Base-by-base conservation (phyloP, 164 flowering plant genomes). In the Nymphaea colorata region DNA sequence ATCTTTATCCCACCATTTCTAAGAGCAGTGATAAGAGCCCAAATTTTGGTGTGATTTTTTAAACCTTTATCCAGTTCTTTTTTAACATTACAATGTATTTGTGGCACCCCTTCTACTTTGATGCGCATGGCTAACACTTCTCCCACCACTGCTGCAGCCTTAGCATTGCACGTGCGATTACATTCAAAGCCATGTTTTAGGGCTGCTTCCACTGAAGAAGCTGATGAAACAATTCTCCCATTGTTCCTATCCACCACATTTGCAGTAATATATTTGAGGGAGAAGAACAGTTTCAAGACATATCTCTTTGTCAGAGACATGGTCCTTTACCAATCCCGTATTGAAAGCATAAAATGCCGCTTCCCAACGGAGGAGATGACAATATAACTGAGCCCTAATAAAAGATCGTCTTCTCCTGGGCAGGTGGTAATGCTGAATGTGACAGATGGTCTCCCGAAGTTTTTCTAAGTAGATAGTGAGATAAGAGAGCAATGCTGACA, bases 61-160 rank as follows among this genome's bases (percentile, higher is more conserved):
- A 90, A 81, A 0, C 96, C 98, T 79, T 85, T 88, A 81, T 82
- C 88, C 18, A 95, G 73, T 76, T 91, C 96, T 72, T 90, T 92
- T 57, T 80, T 74, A 1, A 88, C 84, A 69, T 95, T 71, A 0
- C 76, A 87, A 65, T 90, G 89, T 14, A 94, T 87, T 7, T 88
- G 92, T 18, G 83, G 86, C n/a, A 95, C 81, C 3, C 97, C 96
- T 68, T 84, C 96, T 44, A 95, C 96, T 76, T 85, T 90, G 64
- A 92, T 86, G 17, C 98, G 76, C 98, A 85, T 94, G 0, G 98
- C 98, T 70, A 94, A 62, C 41, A 94, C 99, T 78, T 90, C 97
- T 6, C 99, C 96, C 10, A 94, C 87, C 5, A 82, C 79, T 0
- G 84, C 78, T 2, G 96, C 99, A 0, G 99, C 96, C 82, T 92